These are phyloP conservation scores for Diaporthe capsici DNA, from an alignment of 2,329 filamentous ascomycete species.

Conservation along the genomic window DNA sequence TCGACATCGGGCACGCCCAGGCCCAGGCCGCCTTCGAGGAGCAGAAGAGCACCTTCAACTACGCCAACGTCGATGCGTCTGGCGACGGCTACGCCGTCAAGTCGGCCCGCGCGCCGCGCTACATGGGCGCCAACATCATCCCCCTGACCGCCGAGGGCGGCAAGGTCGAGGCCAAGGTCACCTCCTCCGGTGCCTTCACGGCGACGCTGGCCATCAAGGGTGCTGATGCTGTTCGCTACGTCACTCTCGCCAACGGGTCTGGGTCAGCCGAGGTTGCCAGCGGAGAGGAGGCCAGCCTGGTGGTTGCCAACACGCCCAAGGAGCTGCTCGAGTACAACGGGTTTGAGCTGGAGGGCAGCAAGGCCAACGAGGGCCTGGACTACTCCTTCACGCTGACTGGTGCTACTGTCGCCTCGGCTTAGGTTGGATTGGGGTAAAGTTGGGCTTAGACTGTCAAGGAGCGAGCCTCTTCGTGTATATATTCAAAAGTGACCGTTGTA, in stretches of 20 bases:
- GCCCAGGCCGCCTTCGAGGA: slow-evolving; percentile 21
- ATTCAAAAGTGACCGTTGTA: neutral
- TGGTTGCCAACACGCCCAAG: slow-evolving; percentile 63
- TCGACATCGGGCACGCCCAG: slow-evolving; percentile 17
- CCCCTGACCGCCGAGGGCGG: neutral
- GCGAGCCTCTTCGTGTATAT: neutral
- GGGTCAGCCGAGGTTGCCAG: slow-evolving; percentile 51
- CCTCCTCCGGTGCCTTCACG: slow-evolving; percentile 49
- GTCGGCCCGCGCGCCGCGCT: slow-evolving; percentile 1
- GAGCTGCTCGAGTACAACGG: slow-evolving; percentile 60
- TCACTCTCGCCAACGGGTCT: slow-evolving; percentile 52
- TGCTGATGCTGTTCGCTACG: slow-evolving; percentile 53
- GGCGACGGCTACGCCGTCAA: slow-evolving; percentile 22
- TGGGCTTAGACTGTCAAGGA: neutral
- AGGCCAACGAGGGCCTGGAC: slow-evolving; percentile 55
- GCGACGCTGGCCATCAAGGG: slow-evolving; percentile 57
- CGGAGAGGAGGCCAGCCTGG: slow-evolving; percentile 60
- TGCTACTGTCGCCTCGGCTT: slow-evolving; percentile 44
- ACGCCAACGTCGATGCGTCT: slow-evolving; percentile 11
- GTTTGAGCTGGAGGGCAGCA: slow-evolving; percentile 52
- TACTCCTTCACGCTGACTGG: slow-evolving; percentile 55
- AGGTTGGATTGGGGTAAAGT: neutral
- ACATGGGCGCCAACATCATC: slow-evolving; percentile 20
- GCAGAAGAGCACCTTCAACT: slow-evolving; percentile 14
- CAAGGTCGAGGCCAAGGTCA: slow-evolving; percentile 22